phyloP scores from a whole-genome alignment of 352 stramenopile species.

The Pythium sp. region DNA sequence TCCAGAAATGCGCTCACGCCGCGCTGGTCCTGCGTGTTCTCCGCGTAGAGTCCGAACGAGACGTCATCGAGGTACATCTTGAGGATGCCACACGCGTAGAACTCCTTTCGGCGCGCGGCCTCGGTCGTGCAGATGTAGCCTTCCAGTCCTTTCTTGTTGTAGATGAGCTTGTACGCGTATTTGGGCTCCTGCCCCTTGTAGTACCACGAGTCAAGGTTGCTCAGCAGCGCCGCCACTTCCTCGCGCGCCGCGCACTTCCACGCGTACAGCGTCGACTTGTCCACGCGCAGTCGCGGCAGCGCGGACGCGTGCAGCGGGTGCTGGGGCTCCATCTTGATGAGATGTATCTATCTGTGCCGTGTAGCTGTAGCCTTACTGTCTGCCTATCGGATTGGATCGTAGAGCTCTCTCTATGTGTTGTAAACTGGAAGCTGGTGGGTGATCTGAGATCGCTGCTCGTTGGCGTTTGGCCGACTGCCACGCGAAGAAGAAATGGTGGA shows the following conservation, averaged over 20 bases:
- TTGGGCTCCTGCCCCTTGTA: slow-evolving; percentile 11
- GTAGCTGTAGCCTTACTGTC: not conserved
- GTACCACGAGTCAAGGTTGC: slow-evolving; percentile 19
- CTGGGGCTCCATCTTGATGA: not conserved
- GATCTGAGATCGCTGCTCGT: not conserved
- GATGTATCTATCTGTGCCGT: not conserved
- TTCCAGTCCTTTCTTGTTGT: slow-evolving; percentile 37
- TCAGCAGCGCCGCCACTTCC: slow-evolving; percentile 5
- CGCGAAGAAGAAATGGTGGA: not conserved
- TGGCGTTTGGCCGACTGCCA: too few relatives aligned
- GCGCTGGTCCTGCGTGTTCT: slow-evolving; percentile 35
- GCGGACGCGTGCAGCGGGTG: slow-evolving; percentile 5
- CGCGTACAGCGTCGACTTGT: slow-evolving; percentile 2
- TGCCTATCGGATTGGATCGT: too few relatives aligned
- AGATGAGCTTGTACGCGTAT: slow-evolving; percentile 21
- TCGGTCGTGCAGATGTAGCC: slow-evolving; percentile 16
- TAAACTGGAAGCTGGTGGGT: not conserved
- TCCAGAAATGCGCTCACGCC: slow-evolving; percentile 27
- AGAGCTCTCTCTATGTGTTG: too few relatives aligned
- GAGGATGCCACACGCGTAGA: slow-evolving; percentile 14
- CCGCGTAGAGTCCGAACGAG: slow-evolving; percentile 38
- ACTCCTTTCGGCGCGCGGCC: slow-evolving; percentile 14
- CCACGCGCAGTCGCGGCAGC: slow-evolving; percentile 9
- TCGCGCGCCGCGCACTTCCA: slow-evolving; percentile 12
- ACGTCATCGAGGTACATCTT: slow-evolving; percentile 29